A percentile compares a stretch with the other conserved stretches of the same genome.
Conservation (phyloP, 371 early-diverging fungal genomes). For the Mortierella sp. region DNA sequence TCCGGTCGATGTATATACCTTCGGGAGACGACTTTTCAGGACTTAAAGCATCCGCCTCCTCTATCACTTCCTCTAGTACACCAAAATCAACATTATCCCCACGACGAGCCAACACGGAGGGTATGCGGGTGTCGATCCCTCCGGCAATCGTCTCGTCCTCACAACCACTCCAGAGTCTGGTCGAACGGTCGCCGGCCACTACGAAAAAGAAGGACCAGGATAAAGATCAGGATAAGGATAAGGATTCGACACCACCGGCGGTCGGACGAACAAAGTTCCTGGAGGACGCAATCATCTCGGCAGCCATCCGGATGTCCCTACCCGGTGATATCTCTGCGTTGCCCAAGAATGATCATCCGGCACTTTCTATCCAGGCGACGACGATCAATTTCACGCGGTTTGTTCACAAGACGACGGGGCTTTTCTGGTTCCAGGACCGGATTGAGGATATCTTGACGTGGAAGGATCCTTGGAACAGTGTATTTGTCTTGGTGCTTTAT, state of each 20-base stretch:
- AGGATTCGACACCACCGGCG: slow-evolving; percentile 18
- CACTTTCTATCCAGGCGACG: slow-evolving; percentile 53
- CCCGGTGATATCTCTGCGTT: slow-evolving; percentile 35
- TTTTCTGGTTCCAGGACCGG: slow-evolving; percentile 56
- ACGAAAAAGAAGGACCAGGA: neutral
- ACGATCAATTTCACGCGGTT: slow-evolving; percentile 58
- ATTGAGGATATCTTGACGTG: slow-evolving; percentile 58
- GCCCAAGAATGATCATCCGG: slow-evolving; percentile 52
- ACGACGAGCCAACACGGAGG: slow-evolving; percentile 27
- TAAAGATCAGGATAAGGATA: neutral
- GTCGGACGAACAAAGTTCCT: slow-evolving; percentile 27
- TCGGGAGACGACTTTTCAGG: slow-evolving; percentile 16
- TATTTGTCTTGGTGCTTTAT: slow-evolving; percentile 56
- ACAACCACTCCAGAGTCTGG: slow-evolving; percentile 35
- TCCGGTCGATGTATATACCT: slow-evolving; percentile 38
- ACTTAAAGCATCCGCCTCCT: neutral
- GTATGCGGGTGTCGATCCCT: slow-evolving; percentile 39
- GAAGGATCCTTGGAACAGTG: slow-evolving; percentile 59
- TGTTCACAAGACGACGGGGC: slow-evolving; percentile 55
- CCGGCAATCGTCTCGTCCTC: slow-evolving; percentile 47
- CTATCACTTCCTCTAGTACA: neutral
- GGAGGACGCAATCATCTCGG: slow-evolving; percentile 56
- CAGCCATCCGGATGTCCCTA: slow-evolving; percentile 52
- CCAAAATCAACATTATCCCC: slow-evolving; percentile 9
- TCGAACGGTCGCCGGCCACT: slow-evolving; percentile 11